These are phyloP conservation scores for Teratosphaeria viscida DNA, from an alignment of 2,329 filamentous ascomycete species.

Conservation along the genomic window DNA sequence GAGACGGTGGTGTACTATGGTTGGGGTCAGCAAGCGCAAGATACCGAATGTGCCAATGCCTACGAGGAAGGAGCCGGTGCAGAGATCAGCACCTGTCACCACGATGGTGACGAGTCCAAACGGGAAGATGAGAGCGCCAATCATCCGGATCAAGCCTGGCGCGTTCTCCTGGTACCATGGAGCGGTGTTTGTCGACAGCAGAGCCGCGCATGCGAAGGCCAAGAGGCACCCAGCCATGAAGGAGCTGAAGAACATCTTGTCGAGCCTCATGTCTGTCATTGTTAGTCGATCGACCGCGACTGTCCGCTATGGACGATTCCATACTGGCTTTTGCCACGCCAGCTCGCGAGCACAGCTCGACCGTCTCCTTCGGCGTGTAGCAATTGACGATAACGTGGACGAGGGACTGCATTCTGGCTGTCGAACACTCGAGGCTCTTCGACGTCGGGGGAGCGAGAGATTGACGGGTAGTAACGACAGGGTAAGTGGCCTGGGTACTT, in stretches of 20 bases:
- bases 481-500: not conserved
- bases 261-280: not conserved
- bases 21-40: not conserved
- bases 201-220: constrained; percentile 40
- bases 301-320: constrained; percentile 12
- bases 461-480: not conserved
- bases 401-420: not conserved
- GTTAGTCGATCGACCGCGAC: not conserved
- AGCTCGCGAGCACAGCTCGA: constrained; percentile 41
- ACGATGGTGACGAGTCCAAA: constrained; percentile 23
- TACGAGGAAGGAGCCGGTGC: constrained; percentile 22
- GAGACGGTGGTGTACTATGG: constrained; percentile 12
- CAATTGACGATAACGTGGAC: constrained; percentile 6
- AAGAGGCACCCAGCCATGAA: constrained; percentile 43
- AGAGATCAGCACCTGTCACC: constrained; percentile 23
- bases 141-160: constrained; percentile 21
- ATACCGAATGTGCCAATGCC: constrained; percentile 3
- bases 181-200: constrained; percentile 22
- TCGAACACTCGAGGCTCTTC: not conserved
- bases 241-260: not conserved
- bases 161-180: constrained; percentile 24
- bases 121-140: constrained; percentile 23
- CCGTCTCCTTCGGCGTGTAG: constrained; percentile 29
- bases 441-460: not conserved
- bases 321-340: constrained; percentile 44